Conservation (phyloP, 257 asterid species). For the Coffea eugenioides region DNA sequence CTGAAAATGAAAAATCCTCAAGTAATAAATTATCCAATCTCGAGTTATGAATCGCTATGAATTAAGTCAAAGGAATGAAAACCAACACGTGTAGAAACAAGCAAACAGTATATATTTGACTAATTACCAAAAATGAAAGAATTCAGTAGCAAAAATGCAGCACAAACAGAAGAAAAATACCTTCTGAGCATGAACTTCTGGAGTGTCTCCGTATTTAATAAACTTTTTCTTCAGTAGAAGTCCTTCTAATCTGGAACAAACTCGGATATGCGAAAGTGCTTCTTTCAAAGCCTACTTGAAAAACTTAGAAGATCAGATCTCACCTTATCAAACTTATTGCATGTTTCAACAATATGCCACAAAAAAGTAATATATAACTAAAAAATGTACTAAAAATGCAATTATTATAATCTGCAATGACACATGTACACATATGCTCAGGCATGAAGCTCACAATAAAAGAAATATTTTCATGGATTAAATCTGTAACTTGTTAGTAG, state of each 20-base stretch:
- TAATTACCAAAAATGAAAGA: not conserved
- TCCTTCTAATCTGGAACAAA: conserved; percentile 82
- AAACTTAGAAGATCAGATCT: conserved; percentile 25
- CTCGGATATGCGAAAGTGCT: conserved; percentile 80
- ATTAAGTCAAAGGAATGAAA: not conserved
- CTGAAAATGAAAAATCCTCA: no score
- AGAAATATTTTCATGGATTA: not conserved
- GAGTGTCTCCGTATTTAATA: conserved; percentile 72
- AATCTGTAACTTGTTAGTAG: not conserved
- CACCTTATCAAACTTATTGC: conserved; percentile 12
- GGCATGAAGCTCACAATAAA: not conserved
- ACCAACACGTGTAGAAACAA: not conserved
- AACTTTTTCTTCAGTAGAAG: conserved; percentile 75
- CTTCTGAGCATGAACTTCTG: conserved; percentile 87
- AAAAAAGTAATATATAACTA: not conserved
- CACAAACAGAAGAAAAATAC: conserved; percentile 31
- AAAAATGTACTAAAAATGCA: not conserved
- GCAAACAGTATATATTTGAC: not conserved
- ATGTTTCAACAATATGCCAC: not conserved
- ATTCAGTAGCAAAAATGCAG: not conserved
- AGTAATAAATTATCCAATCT: not conserved
- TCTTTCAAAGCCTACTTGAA: conserved; percentile 63
- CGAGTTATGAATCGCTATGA: not conserved
- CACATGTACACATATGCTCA: not conserved
- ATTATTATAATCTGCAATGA: not conserved